phyloP scores from a whole-genome alignment of 352 stramenopile genomes.

The Globisporangium rhizosaccharum region DNA sequence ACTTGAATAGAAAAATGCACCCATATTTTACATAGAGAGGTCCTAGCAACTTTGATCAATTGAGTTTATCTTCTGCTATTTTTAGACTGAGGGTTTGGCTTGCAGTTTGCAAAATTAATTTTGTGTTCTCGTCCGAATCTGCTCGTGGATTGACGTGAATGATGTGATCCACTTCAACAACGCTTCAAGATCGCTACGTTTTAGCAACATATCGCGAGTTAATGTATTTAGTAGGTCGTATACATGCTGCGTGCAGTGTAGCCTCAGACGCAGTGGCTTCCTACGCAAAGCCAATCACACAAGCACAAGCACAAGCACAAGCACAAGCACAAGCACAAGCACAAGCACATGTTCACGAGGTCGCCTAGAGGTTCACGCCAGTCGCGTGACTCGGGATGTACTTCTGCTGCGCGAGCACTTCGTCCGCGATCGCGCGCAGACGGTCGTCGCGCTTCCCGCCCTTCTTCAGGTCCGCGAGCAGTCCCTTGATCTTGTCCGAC shows the following conservation, averaged over 20 bases:
- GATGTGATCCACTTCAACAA: background rate
- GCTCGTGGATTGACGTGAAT: no score
- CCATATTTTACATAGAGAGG: no score
- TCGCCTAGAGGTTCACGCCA: conserved; percentile 51
- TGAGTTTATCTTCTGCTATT: no score
- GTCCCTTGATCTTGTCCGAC: conserved; percentile 54
- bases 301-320: background rate
- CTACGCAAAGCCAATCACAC: background rate
- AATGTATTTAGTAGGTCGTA: background rate
- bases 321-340: background rate
- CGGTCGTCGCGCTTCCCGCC: conserved; percentile 57
- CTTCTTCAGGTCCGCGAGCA: conserved; percentile 61
- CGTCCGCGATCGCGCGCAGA: conserved; percentile 69
- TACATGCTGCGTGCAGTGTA: background rate
- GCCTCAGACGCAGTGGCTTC: background rate
- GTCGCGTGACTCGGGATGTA: conserved; percentile 79
- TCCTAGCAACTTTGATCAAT: no score
- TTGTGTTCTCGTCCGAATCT: background rate
- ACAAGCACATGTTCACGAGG: background rate
- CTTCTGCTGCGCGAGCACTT: conserved; percentile 66
- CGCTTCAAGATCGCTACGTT: background rate
- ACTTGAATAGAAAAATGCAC: no score
- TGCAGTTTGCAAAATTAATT: no score
- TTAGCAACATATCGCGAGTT: background rate
- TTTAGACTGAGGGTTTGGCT: no score